Evolutionary conservation across 2,329 filamentous ascomycete genomes (phyloP).

Genomic region (Decorospora gaudefroyi): DNA sequence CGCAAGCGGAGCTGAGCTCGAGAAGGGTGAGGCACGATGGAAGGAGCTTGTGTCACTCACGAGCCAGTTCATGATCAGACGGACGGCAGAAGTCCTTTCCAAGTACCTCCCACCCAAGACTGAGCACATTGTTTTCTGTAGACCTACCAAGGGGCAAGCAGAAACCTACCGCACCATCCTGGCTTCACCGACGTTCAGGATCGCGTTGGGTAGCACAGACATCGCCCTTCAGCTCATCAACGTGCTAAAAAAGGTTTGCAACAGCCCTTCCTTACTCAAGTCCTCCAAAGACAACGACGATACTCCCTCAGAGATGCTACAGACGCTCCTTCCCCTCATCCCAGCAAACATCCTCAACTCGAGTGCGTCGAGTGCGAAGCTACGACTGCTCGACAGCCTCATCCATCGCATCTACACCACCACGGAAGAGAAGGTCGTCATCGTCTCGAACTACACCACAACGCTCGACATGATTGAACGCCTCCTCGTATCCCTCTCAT

Average conservation of each 20-base stretch:
- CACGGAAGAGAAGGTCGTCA: slow-evolving; percentile 71
- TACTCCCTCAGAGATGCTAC: slow-evolving; percentile 53
- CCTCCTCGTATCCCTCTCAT: slow-evolving; percentile 63
- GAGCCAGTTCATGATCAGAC: slow-evolving; percentile 66
- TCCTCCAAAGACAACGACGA: slow-evolving; percentile 56
- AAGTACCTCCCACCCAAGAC: slow-evolving; percentile 69
- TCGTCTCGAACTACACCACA: slow-evolving; percentile 77
- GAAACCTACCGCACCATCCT: slow-evolving; percentile 67
- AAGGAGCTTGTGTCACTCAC: slow-evolving; percentile 65
- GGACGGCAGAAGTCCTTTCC: slow-evolving; percentile 68
- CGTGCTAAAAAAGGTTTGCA: slow-evolving; percentile 74
- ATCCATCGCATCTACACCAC: slow-evolving; percentile 63
- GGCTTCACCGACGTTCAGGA: slow-evolving; percentile 66
- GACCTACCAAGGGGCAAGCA: slow-evolving; percentile 63
- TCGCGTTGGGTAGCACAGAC: slow-evolving; percentile 64
- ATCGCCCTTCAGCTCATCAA: slow-evolving; percentile 70
- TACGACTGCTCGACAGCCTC: slow-evolving; percentile 68
- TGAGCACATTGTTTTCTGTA: slow-evolving; percentile 69
- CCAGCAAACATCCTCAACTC: slow-evolving; percentile 61
- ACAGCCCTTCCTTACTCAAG: slow-evolving; percentile 67
- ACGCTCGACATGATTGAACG: slow-evolving; percentile 69
- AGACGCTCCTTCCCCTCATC: slow-evolving; percentile 55
- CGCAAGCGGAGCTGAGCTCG: slow-evolving; percentile 63
- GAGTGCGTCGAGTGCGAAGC: slow-evolving; percentile 65
- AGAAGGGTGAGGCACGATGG: slow-evolving; percentile 65